Conservation (phyloP, 2,329 filamentous ascomycete species). For the Metarhizium sp. region DNA sequence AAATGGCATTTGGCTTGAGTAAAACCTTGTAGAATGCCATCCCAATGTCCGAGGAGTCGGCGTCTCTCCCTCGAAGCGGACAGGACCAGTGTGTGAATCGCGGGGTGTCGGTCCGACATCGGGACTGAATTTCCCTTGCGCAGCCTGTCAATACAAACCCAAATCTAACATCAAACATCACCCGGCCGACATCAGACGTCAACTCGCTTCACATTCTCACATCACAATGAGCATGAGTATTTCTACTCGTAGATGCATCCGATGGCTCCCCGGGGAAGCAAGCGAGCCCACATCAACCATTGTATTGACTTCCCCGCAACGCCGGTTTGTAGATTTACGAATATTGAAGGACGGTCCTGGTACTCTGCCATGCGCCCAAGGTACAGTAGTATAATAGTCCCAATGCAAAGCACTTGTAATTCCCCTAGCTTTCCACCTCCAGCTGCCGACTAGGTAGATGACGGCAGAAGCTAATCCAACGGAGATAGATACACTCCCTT, state of each 20-base stretch:
- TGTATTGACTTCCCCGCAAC: constrained; percentile 50
- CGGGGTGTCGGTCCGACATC: background rate
- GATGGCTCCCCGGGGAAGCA: constrained; percentile 42
- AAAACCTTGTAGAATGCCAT: no score
- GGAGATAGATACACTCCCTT: constrained; percentile 13
- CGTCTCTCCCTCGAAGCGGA: background rate
- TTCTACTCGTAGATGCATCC: constrained; percentile 49
- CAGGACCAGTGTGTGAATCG: background rate
- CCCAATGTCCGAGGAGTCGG: no score
- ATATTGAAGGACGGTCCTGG: constrained; percentile 27
- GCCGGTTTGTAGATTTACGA: constrained; percentile 54
- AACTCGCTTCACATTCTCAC: background rate
- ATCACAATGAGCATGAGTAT: constrained; percentile 34
- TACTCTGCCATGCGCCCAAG: background rate
- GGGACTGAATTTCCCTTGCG: background rate
- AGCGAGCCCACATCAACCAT: constrained; percentile 54
- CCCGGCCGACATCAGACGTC: background rate
- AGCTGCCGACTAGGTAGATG: background rate
- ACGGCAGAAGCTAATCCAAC: constrained; percentile 1
- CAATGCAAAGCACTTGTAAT: no score
- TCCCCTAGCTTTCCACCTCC: no score
- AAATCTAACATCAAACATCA: background rate
- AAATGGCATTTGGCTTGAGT: no score
- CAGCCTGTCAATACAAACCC: background rate
- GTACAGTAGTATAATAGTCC: background rate